Conservation (phyloP, 2,329 filamentous ascomycete genomes). For the Phaeosphaeriaceae sp. region DNA sequence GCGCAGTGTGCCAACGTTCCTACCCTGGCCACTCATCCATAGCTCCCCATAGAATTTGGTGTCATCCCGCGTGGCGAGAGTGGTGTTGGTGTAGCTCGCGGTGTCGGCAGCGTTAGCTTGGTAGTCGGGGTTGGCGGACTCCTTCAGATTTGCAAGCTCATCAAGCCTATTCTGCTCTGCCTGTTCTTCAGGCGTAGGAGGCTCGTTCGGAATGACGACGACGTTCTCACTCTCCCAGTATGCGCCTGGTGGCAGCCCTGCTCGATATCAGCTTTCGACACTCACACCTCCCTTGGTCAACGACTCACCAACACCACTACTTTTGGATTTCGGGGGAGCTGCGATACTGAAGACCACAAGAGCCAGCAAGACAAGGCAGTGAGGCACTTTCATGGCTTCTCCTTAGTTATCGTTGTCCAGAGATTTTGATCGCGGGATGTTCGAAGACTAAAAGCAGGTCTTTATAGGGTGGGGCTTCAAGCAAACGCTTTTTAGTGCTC, state of each 20-base stretch:
- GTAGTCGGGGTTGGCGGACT: neutral
- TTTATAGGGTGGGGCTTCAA: no score
- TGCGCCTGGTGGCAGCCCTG: neutral
- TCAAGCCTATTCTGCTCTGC: neutral
- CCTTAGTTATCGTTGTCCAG: neutral
- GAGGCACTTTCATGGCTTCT: neutral
- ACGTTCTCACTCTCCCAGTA: neutral
- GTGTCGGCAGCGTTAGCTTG: neutral
- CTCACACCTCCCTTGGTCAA: neutral
- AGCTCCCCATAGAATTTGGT: neutral
- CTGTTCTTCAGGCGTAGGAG: neutral
- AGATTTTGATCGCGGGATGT: neutral
- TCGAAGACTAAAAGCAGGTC: no score
- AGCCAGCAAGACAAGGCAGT: neutral
- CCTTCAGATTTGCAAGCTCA: neutral
- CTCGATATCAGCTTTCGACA: neutral
- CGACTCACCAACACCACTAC: neutral
- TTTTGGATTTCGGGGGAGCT: neutral
- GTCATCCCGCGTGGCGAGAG: neutral
- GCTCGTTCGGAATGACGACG: neutral
- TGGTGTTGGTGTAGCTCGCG: neutral
- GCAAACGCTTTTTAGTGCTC: no score
- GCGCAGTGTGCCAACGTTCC: neutral
- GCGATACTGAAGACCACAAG: neutral
- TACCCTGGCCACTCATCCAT: neutral